Evolutionary conservation across 2,329 filamentous ascomycete species (phyloP), one percentile per base, ranked within the genome.

Genomic region (Fusarium tricinctum): DNA sequence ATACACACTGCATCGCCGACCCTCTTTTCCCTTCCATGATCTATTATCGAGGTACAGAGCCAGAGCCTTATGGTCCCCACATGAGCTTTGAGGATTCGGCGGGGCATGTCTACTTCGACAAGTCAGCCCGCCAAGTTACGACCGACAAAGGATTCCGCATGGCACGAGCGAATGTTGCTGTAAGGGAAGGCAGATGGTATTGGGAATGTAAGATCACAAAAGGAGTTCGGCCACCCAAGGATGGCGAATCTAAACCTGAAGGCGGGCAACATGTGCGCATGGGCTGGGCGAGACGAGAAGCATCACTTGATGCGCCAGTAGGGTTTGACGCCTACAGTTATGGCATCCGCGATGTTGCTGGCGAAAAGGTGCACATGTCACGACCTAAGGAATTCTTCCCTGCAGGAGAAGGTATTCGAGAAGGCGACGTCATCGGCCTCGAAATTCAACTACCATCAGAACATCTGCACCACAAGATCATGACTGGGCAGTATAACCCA

Each of bases 281-380:
- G 76, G 97, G 97, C 5, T 98, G 93, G 83, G 92, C 92, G 4
- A 83, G 93, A 64, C 85, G 93, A 48, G 93, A 97, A 76, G 92
- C 93, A 13, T 92, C 91, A 0, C 81, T 96, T 3, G 93, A 97
- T 78, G 91, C 91, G 1, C 93, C 93, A 0, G 92, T 96, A 0
- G 93, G 93, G 1, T 96, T 93, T 71, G 93, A 97, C 75, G 92
- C 92, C 42, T 97, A 98, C 81, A 97, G 94, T 76, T 98, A 98
- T 77, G 95, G 92, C 45, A 88, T 98, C 58, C 91, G 94, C 43
- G 96, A 99, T 75, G 90, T 94, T 23, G 88, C 91, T 32, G 96
- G 96, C 20, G 94, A 98, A 78, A 95, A 95, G 65, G 92, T 97
- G 53, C 93, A 96, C 81, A 93, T 96, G 83, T 97, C 94, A 67